These are phyloP conservation scores for Dicorynia guianensis DNA, from an alignment of 306 rosid species.

Conservation along the genomic window DNA sequence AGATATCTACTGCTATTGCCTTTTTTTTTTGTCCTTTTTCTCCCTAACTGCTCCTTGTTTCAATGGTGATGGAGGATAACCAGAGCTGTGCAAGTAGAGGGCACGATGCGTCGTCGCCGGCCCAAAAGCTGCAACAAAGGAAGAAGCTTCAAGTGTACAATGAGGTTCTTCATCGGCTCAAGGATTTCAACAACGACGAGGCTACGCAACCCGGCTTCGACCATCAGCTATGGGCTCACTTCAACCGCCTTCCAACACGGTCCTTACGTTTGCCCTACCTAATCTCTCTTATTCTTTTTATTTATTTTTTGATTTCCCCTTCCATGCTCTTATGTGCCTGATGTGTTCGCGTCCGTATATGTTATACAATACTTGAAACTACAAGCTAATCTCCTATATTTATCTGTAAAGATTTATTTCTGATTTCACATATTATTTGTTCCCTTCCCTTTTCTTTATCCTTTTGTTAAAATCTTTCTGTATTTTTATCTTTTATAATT, in stretches of 20 bases:
- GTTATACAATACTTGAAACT: too few species aligned
- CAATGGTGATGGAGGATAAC: conserved; percentile 73
- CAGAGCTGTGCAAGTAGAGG: conserved; percentile 76
- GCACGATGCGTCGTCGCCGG: conserved; percentile 48
- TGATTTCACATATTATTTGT: too few species aligned
- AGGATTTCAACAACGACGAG: conserved; percentile 67
- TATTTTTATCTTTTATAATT: not conserved
- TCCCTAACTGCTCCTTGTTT: too few species aligned
- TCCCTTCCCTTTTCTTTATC: not conserved
- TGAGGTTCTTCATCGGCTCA: conserved; percentile 93
- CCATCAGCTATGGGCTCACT: conserved; percentile 91
- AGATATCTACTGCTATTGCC: not conserved
- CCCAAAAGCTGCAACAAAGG: conserved; percentile 66
- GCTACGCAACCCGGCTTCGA: conserved; percentile 79
- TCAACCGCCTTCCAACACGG: conserved; percentile 97
- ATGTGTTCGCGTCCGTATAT: too few species aligned
- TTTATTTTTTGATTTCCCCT: not conserved
- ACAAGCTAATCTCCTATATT: too few species aligned
- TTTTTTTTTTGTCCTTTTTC: not conserved
- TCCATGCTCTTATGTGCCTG: too few species aligned
- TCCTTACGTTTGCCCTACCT: conserved; percentile 42
- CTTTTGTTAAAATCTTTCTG: not conserved
- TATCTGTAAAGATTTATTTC: too few species aligned
- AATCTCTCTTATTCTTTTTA: not conserved
- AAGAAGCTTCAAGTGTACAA: conserved; percentile 80